Evolutionary conservation across 2,329 filamentous ascomycete genomes (phyloP).

Genomic region (Torrubiella hemipterigena): DNA sequence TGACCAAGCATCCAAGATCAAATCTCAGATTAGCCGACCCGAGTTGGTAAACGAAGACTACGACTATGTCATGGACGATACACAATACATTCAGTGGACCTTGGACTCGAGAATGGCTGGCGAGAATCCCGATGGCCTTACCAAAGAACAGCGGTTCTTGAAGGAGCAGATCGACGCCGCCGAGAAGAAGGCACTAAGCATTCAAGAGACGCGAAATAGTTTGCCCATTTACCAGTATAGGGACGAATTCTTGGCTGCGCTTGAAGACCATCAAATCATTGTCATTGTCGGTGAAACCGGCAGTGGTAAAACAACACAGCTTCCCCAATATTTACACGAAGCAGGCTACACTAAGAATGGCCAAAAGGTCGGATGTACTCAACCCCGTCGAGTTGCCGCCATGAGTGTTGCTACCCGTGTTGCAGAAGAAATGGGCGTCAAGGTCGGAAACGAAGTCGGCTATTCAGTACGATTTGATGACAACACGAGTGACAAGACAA

Average conservation of each 20-base stretch:
- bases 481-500: conserved; percentile 78
- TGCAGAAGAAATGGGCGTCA: conserved; percentile 83
- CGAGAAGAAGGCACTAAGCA: conserved; percentile 75
- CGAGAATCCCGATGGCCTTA: conserved; percentile 58
- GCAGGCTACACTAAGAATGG: conserved; percentile 78
- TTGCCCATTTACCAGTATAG: conserved; percentile 84
- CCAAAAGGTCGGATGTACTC: conserved; percentile 82
- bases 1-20: conserved; percentile 79
- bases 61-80: conserved; percentile 84
- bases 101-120: conserved; percentile 62
- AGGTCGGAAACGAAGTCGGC: conserved; percentile 83
- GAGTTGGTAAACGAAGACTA: conserved; percentile 77
- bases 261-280: conserved; percentile 75
- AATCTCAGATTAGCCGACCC: conserved; percentile 65
- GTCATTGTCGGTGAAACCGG: conserved; percentile 94
- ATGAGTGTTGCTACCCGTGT: conserved; percentile 98
- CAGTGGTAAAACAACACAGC: conserved; percentile 88
- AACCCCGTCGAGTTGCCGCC: conserved; percentile 87
- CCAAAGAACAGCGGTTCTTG: conserved; percentile 66
- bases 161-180: conserved; percentile 77
- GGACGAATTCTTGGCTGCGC: conserved; percentile 73
- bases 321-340: conserved; percentile 88
- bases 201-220: conserved; percentile 83
- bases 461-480: conserved; percentile 95
- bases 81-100: conserved; percentile 77